A percentile compares a stretch with the other conserved stretches of the same genome.
These are phyloP conservation scores for Aspergillus spinulosporus DNA, from an alignment of 2,329 filamentous ascomycete species.

Conservation along the genomic window DNA sequence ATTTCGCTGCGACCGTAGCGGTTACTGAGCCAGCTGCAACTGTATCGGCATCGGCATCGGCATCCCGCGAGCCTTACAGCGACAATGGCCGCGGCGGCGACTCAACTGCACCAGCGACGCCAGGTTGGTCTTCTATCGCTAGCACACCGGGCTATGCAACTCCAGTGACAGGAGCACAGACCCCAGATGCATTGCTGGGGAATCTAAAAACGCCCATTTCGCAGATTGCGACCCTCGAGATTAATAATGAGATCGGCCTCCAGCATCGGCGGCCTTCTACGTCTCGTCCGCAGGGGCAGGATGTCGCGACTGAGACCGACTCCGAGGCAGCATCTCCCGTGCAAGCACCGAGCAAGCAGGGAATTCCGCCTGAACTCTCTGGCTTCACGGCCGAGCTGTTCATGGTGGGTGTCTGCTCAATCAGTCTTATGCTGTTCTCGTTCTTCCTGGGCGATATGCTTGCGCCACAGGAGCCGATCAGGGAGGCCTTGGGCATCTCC, in stretches of 20 bases:
- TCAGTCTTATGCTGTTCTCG: constrained; percentile 1
- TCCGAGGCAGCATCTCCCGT: constrained; percentile 13
- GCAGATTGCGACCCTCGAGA: constrained; percentile 5
- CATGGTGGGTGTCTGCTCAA: background rate
- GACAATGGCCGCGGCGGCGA: background rate
- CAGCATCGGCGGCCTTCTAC: constrained; percentile 20
- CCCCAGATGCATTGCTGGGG: constrained; percentile 30
- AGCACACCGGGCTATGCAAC: constrained; percentile 17
- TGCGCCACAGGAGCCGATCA: background rate
- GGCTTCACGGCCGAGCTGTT: background rate
- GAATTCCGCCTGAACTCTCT: background rate
- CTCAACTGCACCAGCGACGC: background rate
- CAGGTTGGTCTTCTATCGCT: background rate
- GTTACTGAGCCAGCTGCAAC: background rate
- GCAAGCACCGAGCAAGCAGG: background rate
- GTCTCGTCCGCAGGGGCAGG: constrained; percentile 15
- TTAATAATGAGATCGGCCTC: constrained; percentile 4
- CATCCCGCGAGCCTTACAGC: background rate
- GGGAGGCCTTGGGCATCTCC: background rate
- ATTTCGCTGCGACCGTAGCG: background rate
- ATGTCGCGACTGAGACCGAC: background rate
- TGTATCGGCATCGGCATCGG: background rate
- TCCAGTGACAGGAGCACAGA: constrained; percentile 31
- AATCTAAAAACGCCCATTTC: background rate
- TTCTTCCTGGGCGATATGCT: background rate